Evolutionary conservation across 2,329 filamentous ascomycete species (phyloP).

Genomic region (Onygena corvina): DNA sequence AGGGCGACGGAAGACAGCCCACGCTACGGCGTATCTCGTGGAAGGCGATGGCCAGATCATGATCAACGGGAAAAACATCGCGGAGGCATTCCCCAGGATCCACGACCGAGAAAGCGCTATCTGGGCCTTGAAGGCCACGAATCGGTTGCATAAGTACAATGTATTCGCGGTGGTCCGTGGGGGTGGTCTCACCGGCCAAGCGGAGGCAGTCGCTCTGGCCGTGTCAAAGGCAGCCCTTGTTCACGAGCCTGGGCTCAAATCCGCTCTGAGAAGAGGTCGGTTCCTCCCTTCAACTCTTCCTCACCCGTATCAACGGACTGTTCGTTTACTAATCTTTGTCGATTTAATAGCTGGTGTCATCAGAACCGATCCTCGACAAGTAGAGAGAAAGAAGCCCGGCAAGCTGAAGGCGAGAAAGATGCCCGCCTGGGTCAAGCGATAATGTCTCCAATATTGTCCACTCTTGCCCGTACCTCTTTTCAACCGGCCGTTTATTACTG

Average conservation of each 20-base stretch:
- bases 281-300: conserved; percentile 16
- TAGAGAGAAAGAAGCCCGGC: conserved; percentile 97
- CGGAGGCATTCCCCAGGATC: conserved; percentile 68
- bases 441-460: conserved; percentile 13
- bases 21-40: conserved; percentile 74
- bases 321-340: not conserved
- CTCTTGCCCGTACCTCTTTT: not conserved
- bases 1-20: conserved; percentile 77
- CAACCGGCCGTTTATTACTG: not conserved
- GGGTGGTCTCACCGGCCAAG: conserved; percentile 87
- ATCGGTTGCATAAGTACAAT: conserved; percentile 90
- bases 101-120: conserved; percentile 91
- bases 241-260: conserved; percentile 87
- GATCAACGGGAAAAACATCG: conserved; percentile 79
- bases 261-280: conserved; percentile 77
- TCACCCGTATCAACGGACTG: not conserved
- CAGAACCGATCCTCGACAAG: conserved; percentile 76
- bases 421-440: conserved; percentile 92
- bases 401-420: conserved; percentile 95
- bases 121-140: conserved; percentile 75
- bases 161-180: conserved; percentile 76
- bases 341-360: conserved; percentile 65
- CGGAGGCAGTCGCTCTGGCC: conserved; percentile 83
- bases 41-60: conserved; percentile 85
- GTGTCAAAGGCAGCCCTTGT: conserved; percentile 76